Base-by-base conservation (phyloP, 495 filamentous ascomycete genomes). In the Talaromyces borbonicus region DNA sequence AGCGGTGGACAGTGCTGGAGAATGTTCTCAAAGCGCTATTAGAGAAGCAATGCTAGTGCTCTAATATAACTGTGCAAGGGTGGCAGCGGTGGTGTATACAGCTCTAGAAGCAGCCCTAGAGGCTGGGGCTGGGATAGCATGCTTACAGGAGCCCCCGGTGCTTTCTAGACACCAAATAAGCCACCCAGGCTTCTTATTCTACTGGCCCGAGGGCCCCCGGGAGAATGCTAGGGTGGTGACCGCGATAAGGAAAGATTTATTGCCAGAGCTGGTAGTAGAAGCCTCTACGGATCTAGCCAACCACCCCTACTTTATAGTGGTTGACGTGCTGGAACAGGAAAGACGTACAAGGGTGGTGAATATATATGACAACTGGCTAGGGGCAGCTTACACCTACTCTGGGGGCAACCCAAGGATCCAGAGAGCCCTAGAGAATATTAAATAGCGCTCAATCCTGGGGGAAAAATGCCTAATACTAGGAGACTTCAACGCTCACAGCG, bases 311-410 rank as follows among this genome's bases (percentile, higher is more conserved):
- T 22, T 49, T 16, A 31, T 43, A 27, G 37, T n/a, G 5, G 18
- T 49, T 2, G 47, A 49, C 43, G 23, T 49, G 19, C 25, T 35
- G 24, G 48, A 50, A 15, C 11, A 24, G 3, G 16, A 16, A 2
- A 26, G 42, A 18, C 26, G 23, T 31, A 39, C 33, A 5, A 24
- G 42, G 26, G 37, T 46, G 23, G 12, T 50, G 5, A 46, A 50
- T 15, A 40, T 30, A 4, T 50, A 50, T 50, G 37, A 46, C 23
- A 50, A 45, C 42, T 46, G 25, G 32, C n/a, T 50, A 11, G 42
- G 41, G 4, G 16, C n/a, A 0, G 15, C 24, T n/a, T 20, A 40
- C 15, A 46, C 33, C 31, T 50, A 36, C 25, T 18, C 7, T 32
- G n/a, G 25, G 1, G 19, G 5, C 5, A 31, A 2, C 16, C 16